Evolutionary conservation across 257 asterid species (phyloP), one percentile per base, ranked within the genome.

Genomic region (Ocimum tenuiflorum): DNA sequence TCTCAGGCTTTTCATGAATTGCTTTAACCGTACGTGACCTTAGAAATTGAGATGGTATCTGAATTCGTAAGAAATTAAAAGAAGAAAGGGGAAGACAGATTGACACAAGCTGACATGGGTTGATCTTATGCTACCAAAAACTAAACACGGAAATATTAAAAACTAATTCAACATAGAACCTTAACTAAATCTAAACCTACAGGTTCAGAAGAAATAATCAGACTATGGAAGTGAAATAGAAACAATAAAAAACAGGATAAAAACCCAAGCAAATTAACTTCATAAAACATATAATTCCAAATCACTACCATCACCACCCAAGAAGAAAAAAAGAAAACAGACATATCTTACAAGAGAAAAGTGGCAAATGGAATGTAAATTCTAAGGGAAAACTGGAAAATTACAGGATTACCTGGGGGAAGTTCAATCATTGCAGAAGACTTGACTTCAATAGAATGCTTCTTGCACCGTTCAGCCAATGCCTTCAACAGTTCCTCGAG

Each of bases 401-500:
- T 31, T 18, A 49, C 29, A 51, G 49, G 62, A 65, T 50, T 83
- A 87, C 97, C 99, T 48, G 90, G 79, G 67, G 99, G 99, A 35
- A 94, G 91, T 75, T 94, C 99, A 72, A 94, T 82, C 58, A 94
- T 6, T 20, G 97, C 84, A 29, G 95, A 56, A 36, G 97, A 86
- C 75, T 88, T 90, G 57, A 83, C 72, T 67, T 85, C 74, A 41
- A 90, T 49, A 17, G 81, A 79, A 72, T 83, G 95, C 76, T 90
- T 94, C 89, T 90, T 94, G 85, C 86, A 79, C 31, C 89, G 96
- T 55, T 88, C 97, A 47, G 84, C 42, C 78, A 90, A 69, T 67
- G 95, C 99, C 87, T 86, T 90, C 79, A 88, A 35, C 54, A 94
- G 85, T 69, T 85, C 99, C 86, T 94, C 99, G 47, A 94, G 91